Percentiles rank a stretch among this genome's conserved stretches.
These are phyloP conservation scores for Cercospora sesami DNA, from an alignment of 2,329 filamentous ascomycete species.

Conservation along the genomic window DNA sequence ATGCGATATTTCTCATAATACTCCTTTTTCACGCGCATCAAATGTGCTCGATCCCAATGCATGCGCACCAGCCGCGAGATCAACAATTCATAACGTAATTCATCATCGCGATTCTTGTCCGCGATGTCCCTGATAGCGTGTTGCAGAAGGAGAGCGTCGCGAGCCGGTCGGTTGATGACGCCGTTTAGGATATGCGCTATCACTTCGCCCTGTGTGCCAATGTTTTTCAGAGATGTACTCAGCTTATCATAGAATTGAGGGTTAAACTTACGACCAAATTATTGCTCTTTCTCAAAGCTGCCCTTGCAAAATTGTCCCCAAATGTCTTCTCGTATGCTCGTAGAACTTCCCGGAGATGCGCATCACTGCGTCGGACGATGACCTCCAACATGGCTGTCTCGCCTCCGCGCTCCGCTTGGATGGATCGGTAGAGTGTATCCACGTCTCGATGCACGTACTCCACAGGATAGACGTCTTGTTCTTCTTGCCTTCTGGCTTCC, in stretches of 20 bases:
- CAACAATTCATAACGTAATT: constrained; percentile 77
- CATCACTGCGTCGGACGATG: constrained; percentile 75
- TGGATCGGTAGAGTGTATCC: constrained; percentile 67
- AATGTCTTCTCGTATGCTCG: constrained; percentile 72
- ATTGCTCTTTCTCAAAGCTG: constrained; percentile 81
- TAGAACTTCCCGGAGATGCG: constrained; percentile 78
- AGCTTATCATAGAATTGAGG: no score
- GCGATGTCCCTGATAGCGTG: constrained; percentile 71
- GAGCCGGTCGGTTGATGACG: constrained; percentile 90
- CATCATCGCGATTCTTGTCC: constrained; percentile 37
- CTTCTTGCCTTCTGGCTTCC: constrained; percentile 80
- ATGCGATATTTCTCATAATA: constrained; percentile 75
- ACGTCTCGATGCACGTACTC: constrained; percentile 67
- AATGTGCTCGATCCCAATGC: constrained; percentile 87
- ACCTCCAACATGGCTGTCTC: constrained; percentile 86
- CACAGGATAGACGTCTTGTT: constrained; percentile 61
- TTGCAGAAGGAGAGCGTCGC: constrained; percentile 85
- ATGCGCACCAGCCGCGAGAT: constrained; percentile 84
- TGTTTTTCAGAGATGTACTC: background rate
- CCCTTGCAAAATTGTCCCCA: constrained; percentile 78
- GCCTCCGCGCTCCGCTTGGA: constrained; percentile 71
- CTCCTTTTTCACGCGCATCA: constrained; percentile 75
- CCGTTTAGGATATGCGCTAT: constrained; percentile 95
- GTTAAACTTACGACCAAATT: constrained; percentile 73
- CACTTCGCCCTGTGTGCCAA: constrained; percentile 71